Conservation (phyloP, 108 stramenopile genomes). For the Pelagomonas calceolata region DNA sequence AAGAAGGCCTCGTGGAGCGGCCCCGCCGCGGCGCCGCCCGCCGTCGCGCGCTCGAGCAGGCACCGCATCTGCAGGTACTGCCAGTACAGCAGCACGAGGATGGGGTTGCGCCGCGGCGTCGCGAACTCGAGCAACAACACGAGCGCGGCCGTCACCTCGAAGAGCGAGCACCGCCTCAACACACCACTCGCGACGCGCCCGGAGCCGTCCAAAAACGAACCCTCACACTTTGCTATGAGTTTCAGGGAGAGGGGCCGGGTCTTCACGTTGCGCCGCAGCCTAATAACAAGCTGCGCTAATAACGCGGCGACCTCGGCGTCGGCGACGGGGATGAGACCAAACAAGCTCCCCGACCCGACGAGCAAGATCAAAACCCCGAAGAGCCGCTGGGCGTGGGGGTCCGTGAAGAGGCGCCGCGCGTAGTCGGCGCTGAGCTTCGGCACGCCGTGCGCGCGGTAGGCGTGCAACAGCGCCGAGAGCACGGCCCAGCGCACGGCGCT, state of each 20-base stretch:
- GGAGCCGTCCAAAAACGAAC: not conserved
- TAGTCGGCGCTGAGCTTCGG: not conserved
- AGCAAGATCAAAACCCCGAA: not conserved
- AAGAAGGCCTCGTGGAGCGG: not conserved
- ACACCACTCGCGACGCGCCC: not conserved
- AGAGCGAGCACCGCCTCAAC: not conserved
- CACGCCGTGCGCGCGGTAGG: not conserved
- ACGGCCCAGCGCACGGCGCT: not conserved
- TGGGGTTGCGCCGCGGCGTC: constrained; percentile 6
- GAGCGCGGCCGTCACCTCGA: not conserved
- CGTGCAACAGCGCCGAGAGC: not conserved
- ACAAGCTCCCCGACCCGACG: not conserved
- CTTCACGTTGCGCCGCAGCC: not conserved
- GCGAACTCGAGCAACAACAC: constrained; percentile 5
- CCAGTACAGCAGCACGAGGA: constrained; percentile 7
- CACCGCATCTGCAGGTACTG: constrained; percentile 15
- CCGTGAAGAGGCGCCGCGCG: not conserved
- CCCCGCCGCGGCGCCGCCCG: not conserved
- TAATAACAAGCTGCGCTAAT: too few relatives aligned
- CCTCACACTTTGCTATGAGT: not conserved
- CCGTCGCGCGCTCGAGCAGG: constrained; percentile 8
- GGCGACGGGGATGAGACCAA: not conserved
- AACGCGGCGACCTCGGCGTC: not conserved
- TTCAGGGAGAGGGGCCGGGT: not conserved
- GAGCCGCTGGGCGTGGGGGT: not conserved